phyloP scores from a whole-genome alignment of 2,329 filamentous ascomycete genomes.

The Chaetomium sp. region DNA sequence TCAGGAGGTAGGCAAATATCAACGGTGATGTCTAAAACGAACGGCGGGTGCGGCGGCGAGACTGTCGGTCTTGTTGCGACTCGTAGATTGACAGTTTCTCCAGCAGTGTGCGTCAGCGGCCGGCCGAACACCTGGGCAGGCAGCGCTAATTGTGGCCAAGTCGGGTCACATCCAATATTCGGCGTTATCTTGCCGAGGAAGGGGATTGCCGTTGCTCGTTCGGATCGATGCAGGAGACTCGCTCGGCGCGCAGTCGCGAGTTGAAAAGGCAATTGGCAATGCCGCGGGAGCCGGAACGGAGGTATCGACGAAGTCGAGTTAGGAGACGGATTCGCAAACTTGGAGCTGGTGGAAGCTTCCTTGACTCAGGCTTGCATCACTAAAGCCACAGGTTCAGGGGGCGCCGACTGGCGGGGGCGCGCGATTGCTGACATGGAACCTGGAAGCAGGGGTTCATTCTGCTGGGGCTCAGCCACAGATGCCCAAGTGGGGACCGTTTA shows the following conservation, averaged over 20 bases:
- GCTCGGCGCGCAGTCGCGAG: neutral
- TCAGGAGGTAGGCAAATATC: neutral
- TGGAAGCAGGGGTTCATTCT: neutral
- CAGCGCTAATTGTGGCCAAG: conserved; percentile 14
- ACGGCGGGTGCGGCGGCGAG: neutral
- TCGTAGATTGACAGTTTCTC: neutral
- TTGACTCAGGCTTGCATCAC: conserved; percentile 17
- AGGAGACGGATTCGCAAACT: neutral
- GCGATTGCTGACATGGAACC: neutral
- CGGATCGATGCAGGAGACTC: conserved; percentile 2
- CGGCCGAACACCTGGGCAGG: conserved; percentile 4
- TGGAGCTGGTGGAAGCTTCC: neutral
- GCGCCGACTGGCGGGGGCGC: neutral
- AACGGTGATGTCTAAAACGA: neutral
- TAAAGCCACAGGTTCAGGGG: conserved; percentile 3
- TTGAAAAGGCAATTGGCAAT: neutral
- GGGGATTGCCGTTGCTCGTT: conserved; percentile 7
- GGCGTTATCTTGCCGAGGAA: conserved; percentile 14
- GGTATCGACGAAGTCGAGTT: neutral
- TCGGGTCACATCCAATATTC: conserved; percentile 7
- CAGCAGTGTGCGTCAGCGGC: conserved; percentile 2
- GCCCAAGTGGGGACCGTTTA: neutral
- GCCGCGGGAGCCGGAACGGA: neutral
- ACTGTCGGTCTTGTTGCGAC: neutral
- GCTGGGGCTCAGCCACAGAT: neutral